Conservation (phyloP, 192 early-diverging fungal genomes). For the Paraglomus brasilianum region DNA sequence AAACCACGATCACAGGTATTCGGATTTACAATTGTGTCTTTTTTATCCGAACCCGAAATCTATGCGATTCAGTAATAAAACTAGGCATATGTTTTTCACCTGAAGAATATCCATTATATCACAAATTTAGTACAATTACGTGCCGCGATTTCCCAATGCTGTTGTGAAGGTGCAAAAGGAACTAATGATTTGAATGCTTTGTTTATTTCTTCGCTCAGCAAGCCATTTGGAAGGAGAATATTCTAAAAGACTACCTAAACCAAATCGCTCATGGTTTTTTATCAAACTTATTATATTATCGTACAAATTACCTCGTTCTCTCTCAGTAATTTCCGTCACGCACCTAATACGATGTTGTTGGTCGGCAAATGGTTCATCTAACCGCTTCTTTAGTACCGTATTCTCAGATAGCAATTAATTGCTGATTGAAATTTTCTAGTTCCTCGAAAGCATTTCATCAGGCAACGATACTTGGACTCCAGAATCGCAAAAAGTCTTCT, state of each 20-base stretch:
- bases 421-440: neutral
- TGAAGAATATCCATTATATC: neutral
- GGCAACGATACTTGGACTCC: constrained; percentile 2
- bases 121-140: constrained; percentile 6
- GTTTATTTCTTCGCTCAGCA: constrained; percentile 14
- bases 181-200: constrained; percentile 7
- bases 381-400: neutral
- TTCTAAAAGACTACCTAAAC: constrained; percentile 23
- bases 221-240: constrained; percentile 20
- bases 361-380: constrained; percentile 13
- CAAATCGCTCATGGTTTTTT: constrained; percentile 12
- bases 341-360: neutral
- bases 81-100: neutral
- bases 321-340: constrained; percentile 9
- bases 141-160: constrained; percentile 15
- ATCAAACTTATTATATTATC: constrained; percentile 19
- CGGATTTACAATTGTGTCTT: constrained; percentile 11
- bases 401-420: constrained; percentile 12
- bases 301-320: constrained; percentile 9
- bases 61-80: neutral
- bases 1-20: neutral
- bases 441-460: neutral
- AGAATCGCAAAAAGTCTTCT: constrained; percentile 7
- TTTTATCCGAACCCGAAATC: constrained; percentile 5
- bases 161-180: neutral